Evolutionary conservation across 768 basidiomycete species (phyloP).

Genomic region (Mycena olivaceomarginata): DNA sequence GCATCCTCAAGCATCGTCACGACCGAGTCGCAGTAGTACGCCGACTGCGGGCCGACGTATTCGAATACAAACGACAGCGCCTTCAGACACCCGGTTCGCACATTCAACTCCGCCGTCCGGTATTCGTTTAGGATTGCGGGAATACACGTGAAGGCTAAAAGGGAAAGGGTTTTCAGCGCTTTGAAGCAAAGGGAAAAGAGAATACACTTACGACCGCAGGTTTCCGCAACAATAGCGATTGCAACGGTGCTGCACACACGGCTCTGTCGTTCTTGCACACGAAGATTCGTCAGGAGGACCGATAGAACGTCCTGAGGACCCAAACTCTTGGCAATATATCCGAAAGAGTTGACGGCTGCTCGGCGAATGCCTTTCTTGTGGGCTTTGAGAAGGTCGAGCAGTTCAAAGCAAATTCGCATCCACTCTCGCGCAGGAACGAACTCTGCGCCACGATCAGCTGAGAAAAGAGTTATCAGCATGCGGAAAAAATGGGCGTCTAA

Average conservation of each 20-base stretch:
- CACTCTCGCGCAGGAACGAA: slow-evolving; percentile 99
- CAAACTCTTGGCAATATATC: slow-evolving; percentile 99
- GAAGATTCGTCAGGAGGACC: slow-evolving; percentile 95
- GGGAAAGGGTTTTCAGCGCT: slow-evolving; percentile 34
- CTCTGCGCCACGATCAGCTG: slow-evolving; percentile 98
- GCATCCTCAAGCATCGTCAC: slow-evolving; percentile 99
- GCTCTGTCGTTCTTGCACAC: slow-evolving; percentile 99
- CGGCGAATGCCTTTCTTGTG: slow-evolving; percentile 99
- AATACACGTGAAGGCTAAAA: slow-evolving; percentile 95
- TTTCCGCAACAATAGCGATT: slow-evolving; percentile 96
- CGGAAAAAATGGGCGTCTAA: slow-evolving; percentile 28
- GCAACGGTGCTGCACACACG: slow-evolving; percentile 99
- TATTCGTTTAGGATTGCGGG: slow-evolving; percentile 99
- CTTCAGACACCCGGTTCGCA: slow-evolving; percentile 98
- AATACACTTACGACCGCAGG: slow-evolving; percentile 82
- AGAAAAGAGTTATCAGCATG: slow-evolving; percentile 20
- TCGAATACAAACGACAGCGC: slow-evolving; percentile 99
- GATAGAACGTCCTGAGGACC: slow-evolving; percentile 99
- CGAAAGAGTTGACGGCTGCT: slow-evolving; percentile 99
- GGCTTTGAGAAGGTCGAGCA: slow-evolving; percentile 97
- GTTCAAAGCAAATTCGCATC: slow-evolving; percentile 99
- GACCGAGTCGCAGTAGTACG: slow-evolving; percentile 97
- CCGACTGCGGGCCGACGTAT: slow-evolving; percentile 98
- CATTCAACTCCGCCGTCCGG: slow-evolving; percentile 98
- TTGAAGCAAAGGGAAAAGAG: background rate